Evolutionary conservation across 2,329 filamentous ascomycete species (phyloP), one percentile per base, ranked within the genome.

Genomic region (Talaromyces sp.): DNA sequence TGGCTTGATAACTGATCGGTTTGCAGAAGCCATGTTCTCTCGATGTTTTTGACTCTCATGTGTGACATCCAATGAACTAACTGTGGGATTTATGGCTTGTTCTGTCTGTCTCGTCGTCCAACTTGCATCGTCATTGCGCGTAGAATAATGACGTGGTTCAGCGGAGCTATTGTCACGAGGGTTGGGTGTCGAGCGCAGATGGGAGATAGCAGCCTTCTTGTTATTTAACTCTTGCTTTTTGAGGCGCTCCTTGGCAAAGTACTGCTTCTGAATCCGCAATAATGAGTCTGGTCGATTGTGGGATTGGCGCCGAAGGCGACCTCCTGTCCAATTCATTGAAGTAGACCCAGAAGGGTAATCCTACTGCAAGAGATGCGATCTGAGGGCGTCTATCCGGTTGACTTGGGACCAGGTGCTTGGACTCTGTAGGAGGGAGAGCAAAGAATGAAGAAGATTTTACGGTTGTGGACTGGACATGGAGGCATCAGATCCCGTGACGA

Each of bases 261-360:
- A 70, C 49, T 72, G 70, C 60, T 67, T 75, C 66, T 73, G 71
- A 33, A 62, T 61, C 54, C 68, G 71, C 58, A 67, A 65, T 7
- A 67, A 53, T 6, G 64, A 65, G 47, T 69, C 67, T 49, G 69
- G 62, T 42, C 66, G 73, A 60, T 67, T 68, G 58, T 69, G 71
- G 13, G 75, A 75, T 65, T 78, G 72, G 42, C 77, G 76, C 56
- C 73, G 72, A 27, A 80, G 68, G 58, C 73, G 73, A 33, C 77
- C 77, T 59, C 77, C 77, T 27, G 74, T 78, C 77, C 78, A 79
- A 60, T 79, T 79, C 78, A 80, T 80, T 28, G 52, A 58, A 27
- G 28, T 32, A 27, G 32, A 49, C 11, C 15, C 15, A 39, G 32
- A 33, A 15, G 17, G 36, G 8, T n/a, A 15, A 39, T 17, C 9